phyloP scores from a whole-genome alignment of 208 protist genomes.

The Crithidia mellificae region DNA sequence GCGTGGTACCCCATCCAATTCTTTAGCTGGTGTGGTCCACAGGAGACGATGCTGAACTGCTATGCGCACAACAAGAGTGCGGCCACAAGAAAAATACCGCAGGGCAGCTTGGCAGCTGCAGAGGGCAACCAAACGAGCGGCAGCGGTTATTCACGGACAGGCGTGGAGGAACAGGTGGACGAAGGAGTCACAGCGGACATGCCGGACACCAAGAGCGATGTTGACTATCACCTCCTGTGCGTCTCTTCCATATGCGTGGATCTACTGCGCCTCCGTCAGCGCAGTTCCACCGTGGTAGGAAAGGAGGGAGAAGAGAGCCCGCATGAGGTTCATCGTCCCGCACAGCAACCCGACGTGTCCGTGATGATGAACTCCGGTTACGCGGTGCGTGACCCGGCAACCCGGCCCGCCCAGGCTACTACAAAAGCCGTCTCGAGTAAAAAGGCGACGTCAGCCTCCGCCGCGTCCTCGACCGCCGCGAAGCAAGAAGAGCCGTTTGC shows the following conservation, averaged over 20 bases:
- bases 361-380: constrained; percentile 16
- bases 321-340: not conserved
- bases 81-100: too few relatives aligned
- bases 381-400: not conserved
- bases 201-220: too few relatives aligned
- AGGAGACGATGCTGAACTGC: too few relatives aligned
- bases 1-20: constrained; percentile 53
- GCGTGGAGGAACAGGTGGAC: too few relatives aligned
- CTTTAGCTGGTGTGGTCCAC: constrained; percentile 47
- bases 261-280: constrained; percentile 33
- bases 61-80: too few relatives aligned
- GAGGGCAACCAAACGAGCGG: not conserved
- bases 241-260: constrained; percentile 58
- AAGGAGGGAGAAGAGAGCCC: not conserved
- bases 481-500: not conserved
- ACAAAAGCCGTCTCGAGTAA: too few relatives aligned
- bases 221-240: constrained; percentile 41
- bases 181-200: too few relatives aligned
- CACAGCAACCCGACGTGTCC: constrained; percentile 3
- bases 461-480: not conserved
- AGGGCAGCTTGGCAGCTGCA: too few relatives aligned
- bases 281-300: not conserved
- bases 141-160: too few relatives aligned
- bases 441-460: not conserved
- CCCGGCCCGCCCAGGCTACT: not conserved